phyloP scores from a whole-genome alignment of 352 stramenopile genomes.

The Phytophthora kernoviae region DNA sequence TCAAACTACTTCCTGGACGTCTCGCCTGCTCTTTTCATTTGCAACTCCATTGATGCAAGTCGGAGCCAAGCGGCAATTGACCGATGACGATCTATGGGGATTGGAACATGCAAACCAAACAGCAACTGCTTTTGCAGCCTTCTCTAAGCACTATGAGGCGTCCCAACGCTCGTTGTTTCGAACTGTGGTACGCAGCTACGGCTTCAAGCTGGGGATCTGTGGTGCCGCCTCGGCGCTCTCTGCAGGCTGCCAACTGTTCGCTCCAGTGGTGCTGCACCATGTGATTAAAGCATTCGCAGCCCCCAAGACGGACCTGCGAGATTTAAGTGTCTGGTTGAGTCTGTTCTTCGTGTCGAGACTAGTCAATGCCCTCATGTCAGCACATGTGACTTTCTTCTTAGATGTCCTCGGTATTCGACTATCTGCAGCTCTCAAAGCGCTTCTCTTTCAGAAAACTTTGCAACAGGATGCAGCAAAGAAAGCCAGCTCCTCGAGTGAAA shows the following conservation, averaged over 20 bases:
- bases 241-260: conserved; percentile 28
- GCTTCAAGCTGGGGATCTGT: conserved; percentile 14
- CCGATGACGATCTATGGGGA: conserved; percentile 33
- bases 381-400: conserved; percentile 31
- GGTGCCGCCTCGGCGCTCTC: conserved; percentile 24
- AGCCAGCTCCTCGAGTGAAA: conserved; percentile 6
- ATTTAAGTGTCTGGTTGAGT: conserved; percentile 32
- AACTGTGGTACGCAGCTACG: conserved; percentile 32
- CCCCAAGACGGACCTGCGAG: conserved; percentile 24
- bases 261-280: conserved; percentile 45
- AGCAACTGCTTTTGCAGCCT: conserved; percentile 19
- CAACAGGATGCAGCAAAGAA: conserved; percentile 4
- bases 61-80: conserved; percentile 33
- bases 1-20: conserved; percentile 17
- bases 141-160: conserved; percentile 25
- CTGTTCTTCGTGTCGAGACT: conserved; percentile 43
- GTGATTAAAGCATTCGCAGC: conserved; percentile 40
- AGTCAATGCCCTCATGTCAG: conserved; percentile 33
- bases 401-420: conserved; percentile 35
- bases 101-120: conserved; percentile 29
- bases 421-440: conserved; percentile 23
- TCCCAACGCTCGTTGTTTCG: conserved; percentile 15
- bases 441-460: conserved; percentile 52
- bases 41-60: conserved; percentile 33
- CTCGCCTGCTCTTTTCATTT: conserved; percentile 37